Percentiles rank a stretch among this genome's conserved stretches.
Evolutionary conservation across 2,329 filamentous ascomycete genomes (phyloP).

Genomic region (Aureobasidium leucospermi): DNA sequence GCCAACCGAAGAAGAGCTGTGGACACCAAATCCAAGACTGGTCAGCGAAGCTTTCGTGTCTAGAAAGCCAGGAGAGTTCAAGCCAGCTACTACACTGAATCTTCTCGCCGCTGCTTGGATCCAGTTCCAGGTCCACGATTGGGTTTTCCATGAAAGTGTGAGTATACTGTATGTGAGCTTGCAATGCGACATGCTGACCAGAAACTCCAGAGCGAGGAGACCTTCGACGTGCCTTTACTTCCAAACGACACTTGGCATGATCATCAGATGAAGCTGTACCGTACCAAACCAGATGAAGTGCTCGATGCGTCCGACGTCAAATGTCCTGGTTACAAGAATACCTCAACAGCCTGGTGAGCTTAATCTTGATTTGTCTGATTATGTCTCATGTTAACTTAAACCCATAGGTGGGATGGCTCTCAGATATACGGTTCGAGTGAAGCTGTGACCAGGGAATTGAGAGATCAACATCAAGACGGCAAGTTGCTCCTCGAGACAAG

Average conservation of each 20-base stretch:
- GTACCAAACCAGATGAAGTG: conserved; percentile 29
- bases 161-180: not conserved
- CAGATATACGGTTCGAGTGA: conserved; percentile 42
- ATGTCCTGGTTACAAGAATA: conserved; percentile 37
- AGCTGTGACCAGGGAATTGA: conserved; percentile 29
- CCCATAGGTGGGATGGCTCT: conserved; percentile 40
- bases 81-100: conserved; percentile 40
- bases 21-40: conserved; percentile 38
- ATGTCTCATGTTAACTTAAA: not conserved
- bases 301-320: conserved; percentile 31
- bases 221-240: conserved; percentile 28
- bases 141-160: conserved; percentile 19
- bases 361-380: too few species aligned
- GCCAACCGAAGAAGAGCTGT: conserved; percentile 36
- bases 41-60: conserved; percentile 38
- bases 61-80: conserved; percentile 32
- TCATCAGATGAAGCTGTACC: conserved; percentile 30
- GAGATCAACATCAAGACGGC: conserved; percentile 20
- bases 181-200: not conserved
- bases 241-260: conserved; percentile 29
- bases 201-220: not conserved
- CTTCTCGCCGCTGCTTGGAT: conserved; percentile 44
- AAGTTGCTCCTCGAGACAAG: not conserved
- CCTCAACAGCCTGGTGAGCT: conserved; percentile 2
- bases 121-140: conserved; percentile 43